phyloP scores from a whole-genome alignment of 2,329 filamentous ascomycete genomes.

The Hypoxylon sp. region DNA sequence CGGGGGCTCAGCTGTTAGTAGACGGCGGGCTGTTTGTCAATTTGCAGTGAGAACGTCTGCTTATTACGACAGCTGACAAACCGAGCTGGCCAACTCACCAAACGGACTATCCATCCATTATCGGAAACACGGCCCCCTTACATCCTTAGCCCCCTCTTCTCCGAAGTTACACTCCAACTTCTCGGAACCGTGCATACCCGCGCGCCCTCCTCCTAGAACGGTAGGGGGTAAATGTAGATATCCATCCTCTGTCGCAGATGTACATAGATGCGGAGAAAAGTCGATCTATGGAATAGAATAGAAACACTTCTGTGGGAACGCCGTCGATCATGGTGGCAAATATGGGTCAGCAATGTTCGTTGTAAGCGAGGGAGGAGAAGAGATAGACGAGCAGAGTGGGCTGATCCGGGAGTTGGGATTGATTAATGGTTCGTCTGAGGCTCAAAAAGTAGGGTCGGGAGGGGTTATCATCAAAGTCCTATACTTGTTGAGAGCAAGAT shows the following conservation, averaged over 20 bases:
- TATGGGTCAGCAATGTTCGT: not conserved
- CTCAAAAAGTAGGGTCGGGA: constrained; percentile 23
- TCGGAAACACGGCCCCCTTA: constrained; percentile 17
- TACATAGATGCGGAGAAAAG: constrained; percentile 1
- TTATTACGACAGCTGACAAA: not conserved
- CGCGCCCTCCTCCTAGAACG: constrained; percentile 2
- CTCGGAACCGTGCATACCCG: constrained; percentile 2
- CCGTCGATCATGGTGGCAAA: constrained; percentile 34
- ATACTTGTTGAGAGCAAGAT: not conserved
- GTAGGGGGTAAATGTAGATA: constrained; percentile 1
- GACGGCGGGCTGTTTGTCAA: constrained; percentile 94
- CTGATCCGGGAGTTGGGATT: constrained; percentile 21
- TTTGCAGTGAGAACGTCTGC: constrained; percentile 71
- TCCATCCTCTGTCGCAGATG: not conserved
- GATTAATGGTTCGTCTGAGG: constrained; percentile 22
- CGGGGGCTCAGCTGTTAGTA: constrained; percentile 85
- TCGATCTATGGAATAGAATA: not conserved
- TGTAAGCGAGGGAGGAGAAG: constrained; percentile 3
- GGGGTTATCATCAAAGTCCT: not conserved
- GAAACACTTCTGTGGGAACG: constrained; percentile 12
- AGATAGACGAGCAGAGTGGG: constrained; percentile 4
- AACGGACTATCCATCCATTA: not conserved
- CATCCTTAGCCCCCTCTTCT: not conserved
- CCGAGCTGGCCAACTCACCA: not conserved
- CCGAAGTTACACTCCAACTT: not conserved